Percentiles rank a stretch among this genome's conserved stretches.
phyloP scores from a whole-genome alignment of 805 yeast species.

The Crinitomyces ghanaensis region DNA sequence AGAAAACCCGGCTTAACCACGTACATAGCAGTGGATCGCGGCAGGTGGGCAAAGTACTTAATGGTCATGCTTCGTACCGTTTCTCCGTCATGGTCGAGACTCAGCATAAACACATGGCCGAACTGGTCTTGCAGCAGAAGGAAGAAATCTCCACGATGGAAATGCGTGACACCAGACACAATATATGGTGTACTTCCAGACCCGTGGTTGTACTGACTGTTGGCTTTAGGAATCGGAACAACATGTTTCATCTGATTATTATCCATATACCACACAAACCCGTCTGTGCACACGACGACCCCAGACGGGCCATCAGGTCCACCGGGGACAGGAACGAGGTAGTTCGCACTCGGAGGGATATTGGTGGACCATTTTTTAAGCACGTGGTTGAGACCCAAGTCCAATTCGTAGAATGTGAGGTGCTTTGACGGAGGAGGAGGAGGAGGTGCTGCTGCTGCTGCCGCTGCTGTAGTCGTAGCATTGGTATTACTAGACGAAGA shows the following conservation, averaged over 20 bases:
- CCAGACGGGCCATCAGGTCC: constrained; percentile 64
- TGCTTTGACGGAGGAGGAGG: too few relatives aligned
- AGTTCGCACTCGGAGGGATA: constrained; percentile 34
- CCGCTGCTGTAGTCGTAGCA: background rate
- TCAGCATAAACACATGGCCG: constrained; percentile 71
- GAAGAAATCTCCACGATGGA: constrained; percentile 51
- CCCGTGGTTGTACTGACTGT: background rate
- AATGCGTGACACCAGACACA: constrained; percentile 52
- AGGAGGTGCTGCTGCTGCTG: too few relatives aligned
- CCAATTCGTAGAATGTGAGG: constrained; percentile 68
- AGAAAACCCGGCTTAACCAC: constrained; percentile 69
- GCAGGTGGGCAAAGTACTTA: constrained; percentile 68
- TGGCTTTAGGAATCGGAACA: constrained; percentile 47
- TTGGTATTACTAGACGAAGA: constrained; percentile 3
- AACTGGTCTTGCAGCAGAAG: constrained; percentile 53
- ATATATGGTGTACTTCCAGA: constrained; percentile 23
- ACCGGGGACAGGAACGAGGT: constrained; percentile 60
- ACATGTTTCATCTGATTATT: constrained; percentile 23
- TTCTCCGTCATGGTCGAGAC: constrained; percentile 33
- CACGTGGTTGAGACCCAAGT: constrained; percentile 74
- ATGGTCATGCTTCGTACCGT: constrained; percentile 35
- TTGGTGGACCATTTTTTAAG: constrained; percentile 38
- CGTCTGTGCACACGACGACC: constrained; percentile 49
- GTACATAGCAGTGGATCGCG: constrained; percentile 41
- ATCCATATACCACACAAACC: constrained; percentile 32